A percentile compares a stretch with the other conserved stretches of the same genome.
Evolutionary conservation across 2,329 filamentous ascomycete species (phyloP).

Genomic region (Cladosporium velox): DNA sequence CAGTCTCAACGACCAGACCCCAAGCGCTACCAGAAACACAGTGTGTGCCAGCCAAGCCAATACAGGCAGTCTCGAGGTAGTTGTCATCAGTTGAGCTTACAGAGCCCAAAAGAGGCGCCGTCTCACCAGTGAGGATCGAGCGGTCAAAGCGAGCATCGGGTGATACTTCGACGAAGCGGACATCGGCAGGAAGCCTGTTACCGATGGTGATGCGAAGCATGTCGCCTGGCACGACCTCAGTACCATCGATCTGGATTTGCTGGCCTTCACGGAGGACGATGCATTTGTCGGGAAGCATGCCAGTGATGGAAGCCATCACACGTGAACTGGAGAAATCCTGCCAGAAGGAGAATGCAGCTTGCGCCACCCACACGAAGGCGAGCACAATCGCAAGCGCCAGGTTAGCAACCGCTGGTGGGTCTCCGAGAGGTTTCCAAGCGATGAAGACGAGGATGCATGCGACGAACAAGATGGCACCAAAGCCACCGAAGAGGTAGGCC

Average conservation of each 20-base stretch:
- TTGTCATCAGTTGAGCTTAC: slow-evolving; percentile 70
- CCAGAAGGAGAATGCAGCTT: slow-evolving; percentile 59
- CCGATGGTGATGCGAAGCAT: slow-evolving; percentile 68
- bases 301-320: slow-evolving; percentile 78
- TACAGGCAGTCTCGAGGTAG: slow-evolving; percentile 74
- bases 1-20: slow-evolving; percentile 71
- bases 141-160: slow-evolving; percentile 72
- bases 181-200: slow-evolving; percentile 72
- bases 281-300: slow-evolving; percentile 75
- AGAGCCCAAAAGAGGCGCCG: slow-evolving; percentile 63
- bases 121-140: slow-evolving; percentile 68
- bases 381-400: slow-evolving; percentile 72
- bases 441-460: slow-evolving; percentile 73
- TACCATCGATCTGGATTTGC: slow-evolving; percentile 39
- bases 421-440: slow-evolving; percentile 72
- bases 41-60: slow-evolving; percentile 78
- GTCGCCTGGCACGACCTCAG: slow-evolving; percentile 71
- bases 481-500: slow-evolving; percentile 76
- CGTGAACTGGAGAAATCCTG: slow-evolving; percentile 73
- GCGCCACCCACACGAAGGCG: slow-evolving; percentile 65
- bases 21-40: slow-evolving; percentile 68
- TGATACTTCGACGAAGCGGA: slow-evolving; percentile 69
- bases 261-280: slow-evolving; percentile 63
- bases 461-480: slow-evolving; percentile 69
- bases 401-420: slow-evolving; percentile 72